Evolutionary conservation across 306 rosid genomes (phyloP).

Genomic region (Albizia julibrissin): DNA sequence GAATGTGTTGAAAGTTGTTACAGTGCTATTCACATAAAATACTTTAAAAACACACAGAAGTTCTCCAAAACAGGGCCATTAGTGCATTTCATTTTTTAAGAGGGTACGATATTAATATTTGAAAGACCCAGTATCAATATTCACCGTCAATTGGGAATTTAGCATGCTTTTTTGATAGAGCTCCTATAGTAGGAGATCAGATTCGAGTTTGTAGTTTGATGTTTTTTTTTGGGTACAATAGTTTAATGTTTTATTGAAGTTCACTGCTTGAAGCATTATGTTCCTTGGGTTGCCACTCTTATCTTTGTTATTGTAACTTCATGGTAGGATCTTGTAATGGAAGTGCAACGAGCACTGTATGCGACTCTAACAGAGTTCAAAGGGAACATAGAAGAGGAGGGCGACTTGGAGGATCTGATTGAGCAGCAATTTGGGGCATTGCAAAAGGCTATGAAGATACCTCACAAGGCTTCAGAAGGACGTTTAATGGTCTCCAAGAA

Average conservation of each 20-base stretch:
- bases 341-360: constrained; percentile 67
- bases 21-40: not conserved
- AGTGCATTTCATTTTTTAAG: not conserved
- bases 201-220: too few species aligned
- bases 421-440: constrained; percentile 73
- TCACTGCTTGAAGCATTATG: not conserved
- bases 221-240: too few species aligned
- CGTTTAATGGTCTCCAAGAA: constrained; percentile 88
- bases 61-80: not conserved
- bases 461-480: constrained; percentile 78
- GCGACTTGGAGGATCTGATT: constrained; percentile 66
- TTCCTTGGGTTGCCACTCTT: not conserved
- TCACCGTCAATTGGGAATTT: not conserved
- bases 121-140: not conserved
- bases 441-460: constrained; percentile 79
- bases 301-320: not conserved
- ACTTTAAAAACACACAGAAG: not conserved
- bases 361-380: constrained; percentile 40
- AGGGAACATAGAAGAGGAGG: constrained; percentile 55
- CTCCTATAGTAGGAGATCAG: too few species aligned
- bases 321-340: constrained; percentile 62
- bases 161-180: not conserved
- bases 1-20: constrained; percentile 15
- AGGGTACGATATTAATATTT: not conserved
- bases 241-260: not conserved